These are phyloP conservation scores for Globisporangium orthogonon DNA, from an alignment of 352 stramenopile species.

Conservation along the genomic window DNA sequence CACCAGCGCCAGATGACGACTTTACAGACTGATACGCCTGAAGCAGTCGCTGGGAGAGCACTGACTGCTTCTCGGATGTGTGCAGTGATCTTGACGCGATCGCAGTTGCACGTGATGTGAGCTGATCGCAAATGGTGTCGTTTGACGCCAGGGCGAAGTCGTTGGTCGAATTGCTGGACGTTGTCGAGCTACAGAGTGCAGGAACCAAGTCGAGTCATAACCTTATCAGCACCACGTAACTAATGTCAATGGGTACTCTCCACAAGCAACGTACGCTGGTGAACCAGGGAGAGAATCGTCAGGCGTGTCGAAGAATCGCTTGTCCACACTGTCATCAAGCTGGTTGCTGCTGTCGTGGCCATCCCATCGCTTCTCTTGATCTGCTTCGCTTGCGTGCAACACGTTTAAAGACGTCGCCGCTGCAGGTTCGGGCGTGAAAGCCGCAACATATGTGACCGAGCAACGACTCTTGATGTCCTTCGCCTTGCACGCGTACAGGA, in stretches of 20 bases:
- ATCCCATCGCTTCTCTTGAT: background rate
- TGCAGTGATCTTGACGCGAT: background rate
- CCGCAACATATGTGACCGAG: slow-evolving; percentile 24
- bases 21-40: slow-evolving; percentile 54
- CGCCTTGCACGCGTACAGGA: slow-evolving; percentile 75
- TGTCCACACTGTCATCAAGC: background rate
- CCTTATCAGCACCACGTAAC: no score
- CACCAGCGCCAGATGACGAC: slow-evolving; percentile 12
- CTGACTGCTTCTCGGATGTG: slow-evolving; percentile 15
- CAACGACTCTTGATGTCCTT: slow-evolving; percentile 55
- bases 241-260: no score
- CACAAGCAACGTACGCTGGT: slow-evolving; percentile 3
- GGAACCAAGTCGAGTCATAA: no score
- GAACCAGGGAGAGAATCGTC: background rate
- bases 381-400: slow-evolving; percentile 1
- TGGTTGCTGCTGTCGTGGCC: no score
- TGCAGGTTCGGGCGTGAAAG: slow-evolving; percentile 12
- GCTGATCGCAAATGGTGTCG: background rate
- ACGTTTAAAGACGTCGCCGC: no score
- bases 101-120: background rate
- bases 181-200: slow-evolving; percentile 20
- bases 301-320: background rate
- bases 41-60: slow-evolving; percentile 33
- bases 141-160: slow-evolving; percentile 9
- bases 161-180: slow-evolving; percentile 22